Evolutionary conservation across 2,329 filamentous ascomycete species (phyloP), one percentile per base, ranked within the genome.

Genomic region (Capronia americana): DNA sequence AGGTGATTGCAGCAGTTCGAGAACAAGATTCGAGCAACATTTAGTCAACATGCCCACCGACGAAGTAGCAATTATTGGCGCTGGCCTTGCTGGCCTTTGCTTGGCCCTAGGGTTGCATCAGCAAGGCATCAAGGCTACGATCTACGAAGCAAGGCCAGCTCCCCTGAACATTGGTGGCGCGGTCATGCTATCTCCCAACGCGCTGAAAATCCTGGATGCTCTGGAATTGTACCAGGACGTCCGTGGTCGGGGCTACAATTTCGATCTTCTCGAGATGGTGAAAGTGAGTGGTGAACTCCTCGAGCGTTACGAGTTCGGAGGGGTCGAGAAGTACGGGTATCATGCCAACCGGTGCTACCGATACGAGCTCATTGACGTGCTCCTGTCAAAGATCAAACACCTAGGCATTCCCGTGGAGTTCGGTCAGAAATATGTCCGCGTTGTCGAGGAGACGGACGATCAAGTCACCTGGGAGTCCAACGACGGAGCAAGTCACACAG

Each of bases 151-250:
- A 14, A 80, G 83, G 8, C 65, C 76, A 0, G 78, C 79, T 0
- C 77, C 81, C 1, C 77, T 82, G 1, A 79, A 83, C 65, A 82
- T 82, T 26, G 83, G 83, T 20, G 86, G 86, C 2, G 85, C 84
- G 0, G 77, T 88, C 32, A 86, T 87, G 82, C 80, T 88, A 2
- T 86, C 85, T 0, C 86, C 86, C 4, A 88, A 88, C 61, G 84
- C 85, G 0, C 79, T 88, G 1, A 79, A 80, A 3, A 78, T 87
- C 46, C 79, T 89, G 0, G 82, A 87, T 67, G 74, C 72, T 0
- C 74, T 88, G 0, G 81, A 78, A 0, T 75, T 87, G 2, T 86
- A 86, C 70, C 54, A 79, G 0, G 77, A 78, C 2, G 77, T 88
- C 57, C 75, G 76, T 7, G 68, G 75, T 0, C 77, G 80, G 8